Conservation (phyloP, 257 asterid genomes). For the Dorcoceras hygrometricum region DNA sequence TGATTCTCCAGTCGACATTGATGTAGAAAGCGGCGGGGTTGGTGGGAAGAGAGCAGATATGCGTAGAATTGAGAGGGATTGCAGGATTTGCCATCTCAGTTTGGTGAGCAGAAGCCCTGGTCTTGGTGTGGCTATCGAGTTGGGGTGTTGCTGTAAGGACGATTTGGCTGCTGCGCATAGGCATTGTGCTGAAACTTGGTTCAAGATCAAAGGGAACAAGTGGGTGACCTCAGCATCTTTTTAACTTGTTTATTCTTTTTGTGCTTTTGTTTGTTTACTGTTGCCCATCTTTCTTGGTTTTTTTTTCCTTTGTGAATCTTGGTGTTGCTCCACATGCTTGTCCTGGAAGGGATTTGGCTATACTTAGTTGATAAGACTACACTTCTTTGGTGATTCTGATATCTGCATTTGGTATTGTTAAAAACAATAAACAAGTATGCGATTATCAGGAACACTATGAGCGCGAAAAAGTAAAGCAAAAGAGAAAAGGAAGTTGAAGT, state of each 20-base stretch:
- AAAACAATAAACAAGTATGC: too few species aligned
- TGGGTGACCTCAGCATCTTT: constrained; percentile 17
- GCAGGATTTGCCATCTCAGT: constrained; percentile 48
- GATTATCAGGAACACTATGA: neutral
- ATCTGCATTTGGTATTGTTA: neutral
- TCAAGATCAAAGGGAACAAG: constrained; percentile 51
- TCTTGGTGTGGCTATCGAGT: constrained; percentile 36
- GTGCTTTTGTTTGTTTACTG: neutral
- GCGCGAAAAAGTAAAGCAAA: neutral
- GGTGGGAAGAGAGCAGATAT: constrained; percentile 1
- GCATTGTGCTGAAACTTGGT: constrained; percentile 59
- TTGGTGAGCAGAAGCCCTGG: constrained; percentile 31
- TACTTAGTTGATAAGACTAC: neutral
- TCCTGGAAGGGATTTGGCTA: too few species aligned
- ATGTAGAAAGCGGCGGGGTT: constrained; percentile 17
- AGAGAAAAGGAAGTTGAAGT: neutral
- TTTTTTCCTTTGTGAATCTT: constrained; percentile 7
- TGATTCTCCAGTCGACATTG: constrained; percentile 5
- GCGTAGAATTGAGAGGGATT: constrained; percentile 28
- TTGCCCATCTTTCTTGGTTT: neutral
- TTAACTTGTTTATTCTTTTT: neutral
- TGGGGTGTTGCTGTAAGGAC: constrained; percentile 51
- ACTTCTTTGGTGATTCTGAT: neutral
- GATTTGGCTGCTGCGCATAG: constrained; percentile 46
- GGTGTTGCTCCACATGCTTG: neutral